Conservation (phyloP, 75 land plant species). For the Adiantum capillusveneris region DNA sequence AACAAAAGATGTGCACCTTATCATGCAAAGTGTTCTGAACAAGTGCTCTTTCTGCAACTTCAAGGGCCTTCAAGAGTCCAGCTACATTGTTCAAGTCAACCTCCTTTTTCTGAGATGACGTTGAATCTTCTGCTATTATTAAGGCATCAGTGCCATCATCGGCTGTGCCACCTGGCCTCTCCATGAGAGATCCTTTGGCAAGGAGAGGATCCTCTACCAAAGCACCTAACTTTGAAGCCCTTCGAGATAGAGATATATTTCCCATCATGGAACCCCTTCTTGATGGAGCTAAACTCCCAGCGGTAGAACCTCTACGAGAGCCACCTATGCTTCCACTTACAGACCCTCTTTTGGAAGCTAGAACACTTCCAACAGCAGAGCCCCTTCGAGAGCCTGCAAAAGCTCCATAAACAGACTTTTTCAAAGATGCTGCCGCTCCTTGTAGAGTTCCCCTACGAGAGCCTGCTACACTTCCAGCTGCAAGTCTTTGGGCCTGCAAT, state of each 20-base stretch:
- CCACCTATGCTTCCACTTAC: conserved; percentile 7
- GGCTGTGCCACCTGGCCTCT: conserved; percentile 9
- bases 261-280: conserved; percentile 26
- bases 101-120: conserved; percentile 1
- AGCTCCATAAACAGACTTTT: conserved; percentile 6
- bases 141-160: conserved; percentile 8
- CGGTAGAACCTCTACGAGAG: conserved; percentile 20
- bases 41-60: conserved; percentile 29
- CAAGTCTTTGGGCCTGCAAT: conserved; percentile 4
- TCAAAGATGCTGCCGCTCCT: conserved; percentile 4
- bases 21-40: conserved; percentile 33
- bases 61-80: conserved; percentile 27
- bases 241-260: neutral
- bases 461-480: conserved; percentile 8
- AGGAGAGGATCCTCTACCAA: neutral
- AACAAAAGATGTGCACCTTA: no score
- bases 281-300: conserved; percentile 26
- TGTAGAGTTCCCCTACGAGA: neutral
- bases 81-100: conserved; percentile 17
- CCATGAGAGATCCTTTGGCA: conserved; percentile 4
- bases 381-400: neutral
- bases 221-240: neutral
- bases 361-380: conserved; percentile 7
- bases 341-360: conserved; percentile 21
- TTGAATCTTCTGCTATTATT: neutral